phyloP scores from a whole-genome alignment of 441 rosid genomes.

The Arabidopsis lyrata region DNA sequence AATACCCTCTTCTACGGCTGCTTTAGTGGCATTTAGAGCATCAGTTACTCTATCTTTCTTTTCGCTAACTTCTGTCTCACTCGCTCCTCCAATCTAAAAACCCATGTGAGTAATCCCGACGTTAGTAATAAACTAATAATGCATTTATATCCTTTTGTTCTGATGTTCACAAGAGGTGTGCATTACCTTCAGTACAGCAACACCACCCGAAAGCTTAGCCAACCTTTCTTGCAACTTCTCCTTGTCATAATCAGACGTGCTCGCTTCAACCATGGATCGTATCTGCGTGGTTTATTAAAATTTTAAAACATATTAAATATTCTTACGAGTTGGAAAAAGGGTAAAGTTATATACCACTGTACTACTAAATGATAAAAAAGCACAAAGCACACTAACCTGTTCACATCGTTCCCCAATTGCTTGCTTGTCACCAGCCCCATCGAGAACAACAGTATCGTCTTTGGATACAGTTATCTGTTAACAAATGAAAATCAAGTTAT shows the following conservation, averaged over 20 bases:
- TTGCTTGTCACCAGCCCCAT: slow-evolving; percentile 67
- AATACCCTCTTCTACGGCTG: slow-evolving; percentile 77
- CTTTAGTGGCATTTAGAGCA: slow-evolving; percentile 71
- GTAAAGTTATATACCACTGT: background rate
- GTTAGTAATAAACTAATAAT: background rate
- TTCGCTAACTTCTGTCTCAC: slow-evolving; percentile 70
- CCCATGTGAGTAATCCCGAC: slow-evolving; percentile 4
- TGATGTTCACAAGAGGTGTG: slow-evolving; percentile 16
- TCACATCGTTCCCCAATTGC: slow-evolving; percentile 67
- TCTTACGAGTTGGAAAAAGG: background rate
- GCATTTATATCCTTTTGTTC: background rate
- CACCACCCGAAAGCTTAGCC: slow-evolving; percentile 73
- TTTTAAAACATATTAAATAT: slow-evolving; percentile 4
- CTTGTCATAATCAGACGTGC: slow-evolving; percentile 68
- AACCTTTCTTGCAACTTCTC: slow-evolving; percentile 65
- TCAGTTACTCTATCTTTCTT: slow-evolving; percentile 69
- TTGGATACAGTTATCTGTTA: slow-evolving; percentile 53
- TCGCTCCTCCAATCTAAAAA: slow-evolving; percentile 69
- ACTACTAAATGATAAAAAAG: background rate
- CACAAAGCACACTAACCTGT: slow-evolving; percentile 47
- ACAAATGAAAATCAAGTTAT: slow-evolving; percentile 17
- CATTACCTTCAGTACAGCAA: slow-evolving; percentile 67
- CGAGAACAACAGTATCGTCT: slow-evolving; percentile 63
- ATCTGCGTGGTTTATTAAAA: slow-evolving; percentile 45
- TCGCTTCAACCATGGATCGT: slow-evolving; percentile 55